Evolutionary conservation across 2,329 filamentous ascomycete genomes (phyloP).

Genomic region (Penicillium sp.): DNA sequence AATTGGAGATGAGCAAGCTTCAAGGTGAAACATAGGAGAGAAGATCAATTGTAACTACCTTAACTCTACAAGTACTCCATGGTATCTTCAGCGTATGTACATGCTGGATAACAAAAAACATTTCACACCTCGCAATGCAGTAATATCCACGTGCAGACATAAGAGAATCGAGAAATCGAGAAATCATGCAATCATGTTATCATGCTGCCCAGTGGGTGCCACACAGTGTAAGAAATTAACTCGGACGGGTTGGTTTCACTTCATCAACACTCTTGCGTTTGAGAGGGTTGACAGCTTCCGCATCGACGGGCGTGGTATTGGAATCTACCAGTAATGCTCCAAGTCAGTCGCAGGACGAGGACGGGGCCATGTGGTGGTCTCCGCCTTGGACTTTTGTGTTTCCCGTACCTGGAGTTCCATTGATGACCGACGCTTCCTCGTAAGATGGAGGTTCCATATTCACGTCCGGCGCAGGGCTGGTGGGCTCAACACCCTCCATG

Average conservation of each 20-base stretch:
- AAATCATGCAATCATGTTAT: slow-evolving; percentile 17
- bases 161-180: slow-evolving; percentile 9
- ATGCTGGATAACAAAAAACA: slow-evolving; percentile 14
- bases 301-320: slow-evolving; percentile 8
- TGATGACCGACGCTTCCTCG: slow-evolving; percentile 20
- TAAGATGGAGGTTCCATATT: slow-evolving; percentile 35
- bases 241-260: background rate
- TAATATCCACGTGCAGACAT: slow-evolving; percentile 12
- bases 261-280: slow-evolving; percentile 36
- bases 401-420: slow-evolving; percentile 14
- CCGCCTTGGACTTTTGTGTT: background rate
- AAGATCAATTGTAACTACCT: slow-evolving; percentile 3
- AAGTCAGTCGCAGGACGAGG: slow-evolving; percentile 4
- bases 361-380: background rate
- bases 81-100: slow-evolving; percentile 30
- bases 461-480: slow-evolving; percentile 22
- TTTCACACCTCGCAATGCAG: slow-evolving; percentile 21
- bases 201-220: background rate
- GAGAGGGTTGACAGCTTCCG: slow-evolving; percentile 31
- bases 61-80: slow-evolving; percentile 13
- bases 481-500: slow-evolving; percentile 21
- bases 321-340: slow-evolving; percentile 8
- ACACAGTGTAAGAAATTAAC: background rate
- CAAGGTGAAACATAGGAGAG: background rate
- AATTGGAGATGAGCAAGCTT: too few relatives aligned